Evolutionary conservation across 2,329 filamentous ascomycete genomes (phyloP).

Genomic region (Cladophialophora yegresii): DNA sequence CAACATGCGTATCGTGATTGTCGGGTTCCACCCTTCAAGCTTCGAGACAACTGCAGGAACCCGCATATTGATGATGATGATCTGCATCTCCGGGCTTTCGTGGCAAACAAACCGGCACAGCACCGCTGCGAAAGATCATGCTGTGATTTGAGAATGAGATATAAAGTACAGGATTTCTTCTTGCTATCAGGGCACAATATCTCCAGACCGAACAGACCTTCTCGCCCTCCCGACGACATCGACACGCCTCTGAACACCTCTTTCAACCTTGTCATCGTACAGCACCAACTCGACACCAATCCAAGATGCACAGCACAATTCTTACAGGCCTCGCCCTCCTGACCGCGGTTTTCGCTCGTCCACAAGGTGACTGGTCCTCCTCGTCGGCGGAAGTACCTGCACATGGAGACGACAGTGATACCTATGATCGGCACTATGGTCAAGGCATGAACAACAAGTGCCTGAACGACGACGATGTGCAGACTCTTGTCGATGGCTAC

Average conservation of each 20-base stretch:
- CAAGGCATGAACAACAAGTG: neutral
- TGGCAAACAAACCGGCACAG: neutral
- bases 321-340: conserved; percentile 11
- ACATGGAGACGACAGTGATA: neutral
- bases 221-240: neutral
- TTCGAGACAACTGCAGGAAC: neutral
- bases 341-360: conserved; percentile 6
- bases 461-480: conserved; percentile 19
- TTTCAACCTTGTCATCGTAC: neutral
- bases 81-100: neutral
- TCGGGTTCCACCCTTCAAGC: neutral
- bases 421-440: neutral
- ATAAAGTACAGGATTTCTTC: neutral
- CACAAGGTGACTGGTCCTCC: conserved; percentile 3
- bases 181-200: neutral
- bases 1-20: neutral
- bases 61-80: neutral
- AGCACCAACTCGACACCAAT: neutral
- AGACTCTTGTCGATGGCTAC: conserved; percentile 24
- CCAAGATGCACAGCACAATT: conserved; percentile 14
- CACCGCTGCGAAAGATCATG: neutral
- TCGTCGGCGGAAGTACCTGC: neutral
- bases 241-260: neutral
- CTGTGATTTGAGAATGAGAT: neutral
- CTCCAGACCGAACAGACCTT: neutral